Evolutionary conservation across 768 basidiomycete species (phyloP).

Genomic region (Tricholoma hemisulphureum): DNA sequence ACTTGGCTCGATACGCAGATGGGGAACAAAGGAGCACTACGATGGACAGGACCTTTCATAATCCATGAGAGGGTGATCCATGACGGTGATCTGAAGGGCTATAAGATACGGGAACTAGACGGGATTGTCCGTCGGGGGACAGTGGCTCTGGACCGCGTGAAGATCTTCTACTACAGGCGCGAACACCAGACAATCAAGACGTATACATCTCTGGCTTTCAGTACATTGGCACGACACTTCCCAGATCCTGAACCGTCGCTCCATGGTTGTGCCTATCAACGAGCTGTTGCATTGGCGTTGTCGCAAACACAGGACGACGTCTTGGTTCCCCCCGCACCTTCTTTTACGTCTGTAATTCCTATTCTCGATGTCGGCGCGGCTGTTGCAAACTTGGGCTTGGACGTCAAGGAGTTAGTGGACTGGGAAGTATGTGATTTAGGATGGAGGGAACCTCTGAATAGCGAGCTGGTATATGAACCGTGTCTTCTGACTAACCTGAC

Average conservation of each 20-base stretch:
- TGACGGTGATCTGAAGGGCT: not conserved
- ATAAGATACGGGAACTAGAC: constrained; percentile 14
- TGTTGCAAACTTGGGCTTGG: not conserved
- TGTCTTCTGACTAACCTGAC: not conserved
- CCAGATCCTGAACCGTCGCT: not conserved
- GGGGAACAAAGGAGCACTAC: constrained; percentile 26
- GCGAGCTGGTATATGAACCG: not conserved
- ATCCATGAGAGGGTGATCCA: constrained; percentile 16
- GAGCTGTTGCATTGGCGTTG: too few species aligned
- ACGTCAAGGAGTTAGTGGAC: not conserved
- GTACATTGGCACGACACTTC: not conserved
- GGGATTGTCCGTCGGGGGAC: constrained; percentile 13
- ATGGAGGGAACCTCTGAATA: too few species aligned
- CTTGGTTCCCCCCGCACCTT: too few species aligned
- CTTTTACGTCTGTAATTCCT: not conserved
- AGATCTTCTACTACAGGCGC: constrained; percentile 1
- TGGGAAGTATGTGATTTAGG: too few species aligned
- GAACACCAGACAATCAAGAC: constrained; percentile 16
- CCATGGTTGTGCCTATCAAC: not conserved
- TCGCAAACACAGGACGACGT: too few species aligned
- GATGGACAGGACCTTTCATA: constrained; percentile 29
- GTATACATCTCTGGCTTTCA: not conserved
- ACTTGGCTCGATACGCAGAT: constrained; percentile 27
- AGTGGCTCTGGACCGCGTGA: constrained; percentile 14
- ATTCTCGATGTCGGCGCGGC: not conserved